Evolutionary conservation across 495 filamentous ascomycete species (phyloP).

Genomic region (Astrocystis sublimbata): DNA sequence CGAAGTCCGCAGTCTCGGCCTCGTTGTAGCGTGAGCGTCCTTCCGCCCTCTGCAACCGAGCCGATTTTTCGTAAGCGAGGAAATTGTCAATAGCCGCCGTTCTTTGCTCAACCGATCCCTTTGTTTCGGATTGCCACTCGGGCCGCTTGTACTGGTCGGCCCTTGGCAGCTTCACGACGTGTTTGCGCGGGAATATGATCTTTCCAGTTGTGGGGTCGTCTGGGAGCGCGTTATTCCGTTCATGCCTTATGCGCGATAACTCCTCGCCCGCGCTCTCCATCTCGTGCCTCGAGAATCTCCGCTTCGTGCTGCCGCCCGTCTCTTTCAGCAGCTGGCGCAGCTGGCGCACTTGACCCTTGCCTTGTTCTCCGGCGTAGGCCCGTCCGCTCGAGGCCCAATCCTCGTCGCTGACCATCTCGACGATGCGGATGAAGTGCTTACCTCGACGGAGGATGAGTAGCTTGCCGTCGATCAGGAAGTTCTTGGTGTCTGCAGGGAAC

Average conservation of each 20-base stretch:
- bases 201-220: background rate
- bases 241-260: constrained; percentile 25
- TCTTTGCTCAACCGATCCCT: constrained; percentile 13
- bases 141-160: constrained; percentile 1
- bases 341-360: constrained; percentile 38
- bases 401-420: constrained; percentile 71
- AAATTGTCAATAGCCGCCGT: constrained; percentile 25
- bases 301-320: constrained; percentile 8
- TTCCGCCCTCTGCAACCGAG: background rate
- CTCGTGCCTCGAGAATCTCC: constrained; percentile 1
- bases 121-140: constrained; percentile 4
- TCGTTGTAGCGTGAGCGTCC: background rate
- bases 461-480: constrained; percentile 64
- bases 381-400: constrained; percentile 54
- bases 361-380: constrained; percentile 47
- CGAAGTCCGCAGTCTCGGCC: background rate
- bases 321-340: constrained; percentile 29
- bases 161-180: background rate
- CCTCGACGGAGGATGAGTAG: constrained; percentile 71
- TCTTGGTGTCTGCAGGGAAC: constrained; percentile 55
- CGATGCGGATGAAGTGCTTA: constrained; percentile 76
- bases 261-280: constrained; percentile 20
- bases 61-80: no score
- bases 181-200: constrained; percentile 16
- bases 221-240: constrained; percentile 18